Conservation (phyloP, 116 monocot genomes). For the Phalaenopsis hybrid region DNA sequence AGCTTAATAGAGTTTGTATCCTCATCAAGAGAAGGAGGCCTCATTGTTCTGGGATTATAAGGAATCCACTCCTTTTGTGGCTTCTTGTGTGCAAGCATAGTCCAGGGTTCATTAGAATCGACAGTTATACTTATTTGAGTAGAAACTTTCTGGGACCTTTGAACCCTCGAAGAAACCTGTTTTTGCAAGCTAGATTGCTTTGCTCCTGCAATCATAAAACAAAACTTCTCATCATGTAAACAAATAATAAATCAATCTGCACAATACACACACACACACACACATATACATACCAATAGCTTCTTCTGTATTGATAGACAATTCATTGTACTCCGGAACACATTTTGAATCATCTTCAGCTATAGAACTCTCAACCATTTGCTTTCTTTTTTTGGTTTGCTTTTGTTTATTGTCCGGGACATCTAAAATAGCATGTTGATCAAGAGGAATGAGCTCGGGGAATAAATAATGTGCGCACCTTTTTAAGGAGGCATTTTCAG, state of each 20-base stretch:
- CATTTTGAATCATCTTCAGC: conserved; percentile 18
- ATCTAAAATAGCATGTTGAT: conserved; percentile 22
- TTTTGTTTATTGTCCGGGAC: conserved; percentile 19
- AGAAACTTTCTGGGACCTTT: conserved; percentile 6
- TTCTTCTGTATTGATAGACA: conserved; percentile 13
- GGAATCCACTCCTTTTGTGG: conserved; percentile 73
- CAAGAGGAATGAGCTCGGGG: conserved; percentile 20
- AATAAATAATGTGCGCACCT: conserved; percentile 20
- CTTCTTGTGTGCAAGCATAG: conserved; percentile 79
- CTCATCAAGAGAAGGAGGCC: conserved; percentile 49
- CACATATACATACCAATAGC: conserved; percentile 21
- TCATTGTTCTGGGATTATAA: conserved; percentile 80
- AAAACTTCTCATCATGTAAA: background rate
- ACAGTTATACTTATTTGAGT: conserved; percentile 13
- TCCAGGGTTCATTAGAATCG: conserved; percentile 65
- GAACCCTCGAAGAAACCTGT: conserved; percentile 12
- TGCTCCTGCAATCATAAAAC: conserved; percentile 18
- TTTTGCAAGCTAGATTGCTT: conserved; percentile 8
- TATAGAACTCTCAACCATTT: background rate
- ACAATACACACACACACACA: background rate
- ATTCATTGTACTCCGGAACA: conserved; percentile 20
- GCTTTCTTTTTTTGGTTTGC: conserved; percentile 30
- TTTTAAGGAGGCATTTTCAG: conserved; percentile 27
- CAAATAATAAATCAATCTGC: conserved; percentile 2
- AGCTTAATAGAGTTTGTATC: conserved; percentile 56